Evolutionary conservation across 2,329 filamentous ascomycete species (phyloP).

Genomic region (Xylariaceae sp.): DNA sequence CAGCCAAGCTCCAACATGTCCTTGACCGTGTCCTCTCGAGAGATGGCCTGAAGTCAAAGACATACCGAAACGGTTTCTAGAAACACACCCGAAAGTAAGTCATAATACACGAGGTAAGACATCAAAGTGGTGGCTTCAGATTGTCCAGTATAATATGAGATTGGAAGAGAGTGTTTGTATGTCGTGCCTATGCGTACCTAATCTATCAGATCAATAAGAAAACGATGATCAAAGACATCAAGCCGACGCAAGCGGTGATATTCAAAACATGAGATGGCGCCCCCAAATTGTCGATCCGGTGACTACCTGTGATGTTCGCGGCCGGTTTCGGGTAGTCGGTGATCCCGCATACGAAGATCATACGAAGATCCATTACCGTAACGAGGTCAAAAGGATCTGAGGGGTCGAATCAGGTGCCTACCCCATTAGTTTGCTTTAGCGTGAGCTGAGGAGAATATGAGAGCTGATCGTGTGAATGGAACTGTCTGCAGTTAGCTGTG

Average conservation of each 20-base stretch:
- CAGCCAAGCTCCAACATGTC: constrained; percentile 22
- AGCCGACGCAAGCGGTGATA: background rate
- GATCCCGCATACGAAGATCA: too few relatives aligned
- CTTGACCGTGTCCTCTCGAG: constrained; percentile 18
- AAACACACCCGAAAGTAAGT: background rate
- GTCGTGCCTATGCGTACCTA: too few relatives aligned
- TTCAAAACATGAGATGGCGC: too few relatives aligned
- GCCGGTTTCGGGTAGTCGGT: background rate
- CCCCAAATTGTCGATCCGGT: background rate
- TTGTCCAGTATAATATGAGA: too few relatives aligned
- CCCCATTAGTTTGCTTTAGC: background rate
- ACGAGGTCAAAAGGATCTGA: background rate
- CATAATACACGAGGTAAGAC: too few relatives aligned
- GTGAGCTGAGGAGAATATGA: background rate
- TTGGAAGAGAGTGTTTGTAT: too few relatives aligned
- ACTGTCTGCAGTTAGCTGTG: too few relatives aligned
- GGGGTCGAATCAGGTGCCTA: background rate
- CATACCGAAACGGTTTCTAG: background rate
- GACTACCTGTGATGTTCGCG: too few relatives aligned
- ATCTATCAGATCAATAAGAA: too few relatives aligned
- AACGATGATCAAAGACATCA: too few relatives aligned
- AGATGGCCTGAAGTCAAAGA: background rate
- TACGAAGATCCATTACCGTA: too few relatives aligned
- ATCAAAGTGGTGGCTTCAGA: too few relatives aligned
- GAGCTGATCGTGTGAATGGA: background rate